Conservation (phyloP, 805 yeast species). For the Lipomyces sp. region DNA sequence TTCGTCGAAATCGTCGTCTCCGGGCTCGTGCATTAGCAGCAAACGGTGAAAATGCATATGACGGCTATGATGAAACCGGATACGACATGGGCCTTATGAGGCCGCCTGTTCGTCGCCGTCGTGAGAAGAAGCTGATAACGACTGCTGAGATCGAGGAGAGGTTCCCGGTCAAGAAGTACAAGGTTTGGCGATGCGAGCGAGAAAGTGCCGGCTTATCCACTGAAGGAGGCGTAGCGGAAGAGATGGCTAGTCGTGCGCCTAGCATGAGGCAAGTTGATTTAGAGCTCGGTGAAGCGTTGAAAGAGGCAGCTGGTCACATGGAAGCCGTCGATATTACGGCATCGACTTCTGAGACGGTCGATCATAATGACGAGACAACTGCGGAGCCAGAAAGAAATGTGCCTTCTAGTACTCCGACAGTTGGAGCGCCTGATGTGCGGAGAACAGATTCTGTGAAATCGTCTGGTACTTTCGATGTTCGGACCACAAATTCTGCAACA, state of each 20-base stretch:
- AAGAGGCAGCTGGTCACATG: constrained; percentile 4
- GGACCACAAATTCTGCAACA: neutral
- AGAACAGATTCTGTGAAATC: neutral
- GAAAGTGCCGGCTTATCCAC: constrained; percentile 34
- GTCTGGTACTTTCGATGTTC: neutral
- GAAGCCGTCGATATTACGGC: neutral
- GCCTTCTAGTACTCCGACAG: neutral
- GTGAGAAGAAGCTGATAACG: constrained; percentile 41
- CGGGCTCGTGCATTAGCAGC: constrained; percentile 23
- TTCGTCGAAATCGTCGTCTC: constrained; percentile 40
- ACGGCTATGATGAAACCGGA: constrained; percentile 21
- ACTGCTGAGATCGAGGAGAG: constrained; percentile 41
- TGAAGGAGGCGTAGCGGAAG: constrained; percentile 32
- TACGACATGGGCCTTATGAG: constrained; percentile 24
- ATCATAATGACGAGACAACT: neutral
- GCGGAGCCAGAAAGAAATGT: constrained; percentile 4
- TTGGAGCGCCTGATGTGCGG: neutral
- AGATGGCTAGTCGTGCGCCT: constrained; percentile 15
- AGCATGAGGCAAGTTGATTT: constrained; percentile 4
- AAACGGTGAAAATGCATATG: constrained; percentile 10
- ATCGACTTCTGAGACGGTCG: constrained; percentile 9
- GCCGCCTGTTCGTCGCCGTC: constrained; percentile 37
- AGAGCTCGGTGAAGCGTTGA: constrained; percentile 1
- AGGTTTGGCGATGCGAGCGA: constrained; percentile 42
- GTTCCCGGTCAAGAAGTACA: constrained; percentile 44